Conservation (phyloP, 2,329 filamentous ascomycete species). For the Fusarium pininemorale region DNA sequence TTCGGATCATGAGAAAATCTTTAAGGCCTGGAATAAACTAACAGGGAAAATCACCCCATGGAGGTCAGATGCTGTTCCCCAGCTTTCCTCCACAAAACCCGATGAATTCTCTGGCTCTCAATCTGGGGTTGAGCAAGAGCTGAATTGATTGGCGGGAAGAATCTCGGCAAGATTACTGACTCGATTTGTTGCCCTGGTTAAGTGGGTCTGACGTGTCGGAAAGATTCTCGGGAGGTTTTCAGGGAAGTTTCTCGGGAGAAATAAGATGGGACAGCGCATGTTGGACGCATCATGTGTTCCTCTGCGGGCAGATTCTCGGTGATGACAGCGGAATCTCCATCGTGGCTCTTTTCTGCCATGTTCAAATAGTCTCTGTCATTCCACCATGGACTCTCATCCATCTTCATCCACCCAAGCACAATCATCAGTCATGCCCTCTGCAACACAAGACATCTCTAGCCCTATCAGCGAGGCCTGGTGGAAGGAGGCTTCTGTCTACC, state of each 20-base stretch:
- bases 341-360: neutral
- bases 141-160: neutral
- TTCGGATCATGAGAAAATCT: neutral
- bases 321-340: too few species aligned
- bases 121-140: neutral
- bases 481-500: constrained; percentile 58
- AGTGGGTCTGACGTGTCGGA: neutral
- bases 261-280: neutral
- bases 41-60: constrained; percentile 9
- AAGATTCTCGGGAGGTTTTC: constrained; percentile 10
- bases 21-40: neutral
- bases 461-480: constrained; percentile 53
- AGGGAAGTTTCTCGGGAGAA: neutral
- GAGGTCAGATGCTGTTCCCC: constrained; percentile 19
- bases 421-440: neutral
- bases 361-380: neutral
- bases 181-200: neutral
- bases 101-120: constrained; percentile 1
- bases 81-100: constrained; percentile 10
- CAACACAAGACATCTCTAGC: neutral
- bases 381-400: neutral
- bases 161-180: neutral
- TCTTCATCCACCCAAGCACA: neutral
- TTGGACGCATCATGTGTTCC: neutral
- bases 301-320: neutral